A percentile compares a stretch with the other conserved stretches of the same genome.
phyloP scores from a whole-genome alignment of 1,139 yeast species.

The Maudiozyma humilis region DNA sequence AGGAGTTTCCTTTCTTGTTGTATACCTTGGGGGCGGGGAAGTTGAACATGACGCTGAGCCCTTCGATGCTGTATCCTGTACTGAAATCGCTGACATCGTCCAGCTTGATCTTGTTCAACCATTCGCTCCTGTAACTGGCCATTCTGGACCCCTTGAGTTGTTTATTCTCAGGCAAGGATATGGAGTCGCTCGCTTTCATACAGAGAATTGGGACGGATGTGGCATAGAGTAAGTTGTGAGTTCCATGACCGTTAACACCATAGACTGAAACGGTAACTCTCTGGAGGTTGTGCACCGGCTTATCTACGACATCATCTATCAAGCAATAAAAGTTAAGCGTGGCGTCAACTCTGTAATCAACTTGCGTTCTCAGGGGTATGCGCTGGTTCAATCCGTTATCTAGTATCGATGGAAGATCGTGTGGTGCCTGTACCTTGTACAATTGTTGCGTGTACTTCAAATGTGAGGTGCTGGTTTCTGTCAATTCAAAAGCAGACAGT shows the following conservation, averaged over 20 bases:
- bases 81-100: constrained; percentile 16
- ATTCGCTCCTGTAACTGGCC: constrained; percentile 15
- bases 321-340: constrained; percentile 20
- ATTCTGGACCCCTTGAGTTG: constrained; percentile 10
- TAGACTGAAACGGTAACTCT: background rate
- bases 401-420: constrained; percentile 13
- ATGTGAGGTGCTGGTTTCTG: constrained; percentile 2
- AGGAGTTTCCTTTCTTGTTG: constrained; percentile 1
- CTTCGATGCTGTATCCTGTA: background rate
- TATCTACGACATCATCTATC: background rate
- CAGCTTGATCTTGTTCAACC: constrained; percentile 17
- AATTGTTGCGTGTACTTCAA: constrained; percentile 12
- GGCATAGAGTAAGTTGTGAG: background rate
- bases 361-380: constrained; percentile 19
- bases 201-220: constrained; percentile 13
- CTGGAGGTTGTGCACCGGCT: background rate
- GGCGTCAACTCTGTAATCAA: constrained; percentile 22
- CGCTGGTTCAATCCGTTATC: constrained; percentile 22
- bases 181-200: constrained; percentile 10
- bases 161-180: constrained; percentile 4
- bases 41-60: background rate
- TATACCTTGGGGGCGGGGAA: constrained; percentile 5
- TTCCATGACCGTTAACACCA: background rate
- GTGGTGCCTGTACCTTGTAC: constrained; percentile 12
- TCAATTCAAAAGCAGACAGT: constrained; percentile 11